A percentile compares a stretch with the other conserved stretches of the same genome.
Conservation (phyloP, 176 grass and related monocot species). For the Tillandsia fasciculata region DNA sequence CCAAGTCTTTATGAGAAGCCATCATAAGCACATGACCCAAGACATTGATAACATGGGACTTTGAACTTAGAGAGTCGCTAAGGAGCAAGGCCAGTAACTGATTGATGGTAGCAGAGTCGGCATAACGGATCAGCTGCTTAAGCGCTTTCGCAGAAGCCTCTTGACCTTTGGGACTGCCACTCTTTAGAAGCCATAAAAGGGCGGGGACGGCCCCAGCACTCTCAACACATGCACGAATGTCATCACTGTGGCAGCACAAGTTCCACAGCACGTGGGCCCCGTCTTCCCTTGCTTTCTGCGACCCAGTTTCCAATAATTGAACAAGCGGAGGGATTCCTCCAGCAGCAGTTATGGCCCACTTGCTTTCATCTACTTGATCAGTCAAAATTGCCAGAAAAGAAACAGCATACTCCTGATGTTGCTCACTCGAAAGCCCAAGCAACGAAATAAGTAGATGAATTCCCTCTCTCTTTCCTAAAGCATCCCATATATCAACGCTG, state of each 20-base stretch:
- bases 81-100: conserved; percentile 74
- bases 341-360: conserved; percentile 97
- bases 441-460: conserved; percentile 89
- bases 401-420: conserved; percentile 94
- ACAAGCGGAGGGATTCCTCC: conserved; percentile 93
- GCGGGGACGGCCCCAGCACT: conserved; percentile 75
- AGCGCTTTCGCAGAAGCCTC: conserved; percentile 81
- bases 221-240: conserved; percentile 94
- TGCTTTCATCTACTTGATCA: conserved; percentile 90
- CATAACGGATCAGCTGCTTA: conserved; percentile 66
- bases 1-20: conserved; percentile 61
- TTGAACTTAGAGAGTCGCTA: conserved; percentile 61
- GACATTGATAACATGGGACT: conserved; percentile 70
- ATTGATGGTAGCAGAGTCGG: conserved; percentile 80
- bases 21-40: conserved; percentile 86
- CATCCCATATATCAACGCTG: conserved; percentile 59
- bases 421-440: conserved; percentile 90
- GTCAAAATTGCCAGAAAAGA: conserved; percentile 80
- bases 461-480: conserved; percentile 88
- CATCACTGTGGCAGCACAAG: conserved; percentile 80
- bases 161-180: conserved; percentile 51
- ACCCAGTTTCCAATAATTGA: conserved; percentile 77
- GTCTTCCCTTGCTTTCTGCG: conserved; percentile 84
- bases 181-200: conserved; percentile 85
- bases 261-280: conserved; percentile 79